phyloP scores from a whole-genome alignment of 345 rosid species.

The Heritiera littoralis region DNA sequence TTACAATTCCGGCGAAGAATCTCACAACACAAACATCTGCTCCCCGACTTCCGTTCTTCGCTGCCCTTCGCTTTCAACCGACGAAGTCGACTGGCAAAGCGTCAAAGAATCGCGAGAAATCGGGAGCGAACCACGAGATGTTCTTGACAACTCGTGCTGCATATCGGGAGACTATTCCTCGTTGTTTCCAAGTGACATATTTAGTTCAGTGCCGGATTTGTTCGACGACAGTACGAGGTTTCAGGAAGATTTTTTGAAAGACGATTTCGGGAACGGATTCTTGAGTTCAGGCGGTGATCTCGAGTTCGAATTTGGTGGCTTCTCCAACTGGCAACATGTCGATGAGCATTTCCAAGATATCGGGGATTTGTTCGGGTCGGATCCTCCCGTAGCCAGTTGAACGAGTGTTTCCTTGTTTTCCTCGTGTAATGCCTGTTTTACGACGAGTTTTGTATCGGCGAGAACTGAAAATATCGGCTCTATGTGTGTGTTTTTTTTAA shows the following conservation, averaged over 20 bases:
- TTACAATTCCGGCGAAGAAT: slow-evolving; percentile 52
- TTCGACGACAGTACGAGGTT: slow-evolving; percentile 39
- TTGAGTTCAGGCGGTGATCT: slow-evolving; percentile 33
- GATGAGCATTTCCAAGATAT: slow-evolving; percentile 71
- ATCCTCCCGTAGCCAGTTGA: slow-evolving; percentile 55
- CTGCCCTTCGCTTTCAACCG: slow-evolving; percentile 47
- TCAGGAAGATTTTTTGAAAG: slow-evolving; percentile 31
- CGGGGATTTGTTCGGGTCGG: slow-evolving; percentile 79
- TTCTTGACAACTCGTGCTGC: slow-evolving; percentile 30
- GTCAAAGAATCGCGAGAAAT: slow-evolving; percentile 22
- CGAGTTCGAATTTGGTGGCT: slow-evolving; percentile 48
- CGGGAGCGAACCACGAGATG: slow-evolving; percentile 19
- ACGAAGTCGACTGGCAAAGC: slow-evolving; percentile 46
- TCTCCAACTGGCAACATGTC: slow-evolving; percentile 43
- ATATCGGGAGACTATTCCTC: slow-evolving; percentile 39
- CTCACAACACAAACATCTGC: slow-evolving; percentile 35
- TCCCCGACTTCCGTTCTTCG: slow-evolving; percentile 88
- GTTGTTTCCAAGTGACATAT: slow-evolving; percentile 41
- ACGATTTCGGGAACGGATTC: slow-evolving; percentile 40
- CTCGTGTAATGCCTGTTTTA: slow-evolving; percentile 17
- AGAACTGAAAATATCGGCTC: slow-evolving; percentile 37
- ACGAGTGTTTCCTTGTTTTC: not conserved
- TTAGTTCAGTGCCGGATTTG: slow-evolving; percentile 46
- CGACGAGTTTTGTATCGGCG: slow-evolving; percentile 65
- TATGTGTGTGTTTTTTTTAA: slow-evolving; percentile 26